These are phyloP conservation scores for Umbelopsis vinacea DNA, from an alignment of 192 early-diverging fungal species.

Conservation along the genomic window DNA sequence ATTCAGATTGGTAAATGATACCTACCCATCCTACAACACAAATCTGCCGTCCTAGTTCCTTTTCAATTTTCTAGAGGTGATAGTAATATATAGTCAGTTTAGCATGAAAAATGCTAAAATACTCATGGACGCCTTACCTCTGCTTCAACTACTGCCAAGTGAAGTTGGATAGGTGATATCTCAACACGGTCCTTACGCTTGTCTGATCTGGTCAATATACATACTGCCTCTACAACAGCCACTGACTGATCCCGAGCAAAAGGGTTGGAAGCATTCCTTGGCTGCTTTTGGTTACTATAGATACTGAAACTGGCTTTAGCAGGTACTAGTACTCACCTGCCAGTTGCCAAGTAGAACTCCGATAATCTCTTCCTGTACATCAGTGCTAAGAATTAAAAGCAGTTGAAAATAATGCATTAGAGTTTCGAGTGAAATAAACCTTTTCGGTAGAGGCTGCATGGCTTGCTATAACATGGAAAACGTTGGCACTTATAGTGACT, in stretches of 20 bases:
- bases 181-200: conserved; percentile 60
- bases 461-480: conserved; percentile 49
- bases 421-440: conserved; percentile 10
- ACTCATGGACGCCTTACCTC: conserved; percentile 33
- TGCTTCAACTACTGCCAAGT: conserved; percentile 51
- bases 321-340: conserved; percentile 39
- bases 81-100: background rate
- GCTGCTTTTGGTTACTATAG: background rate
- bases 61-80: conserved; percentile 37
- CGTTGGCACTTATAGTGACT: conserved; percentile 46
- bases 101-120: background rate
- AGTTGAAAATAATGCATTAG: background rate
- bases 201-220: conserved; percentile 50
- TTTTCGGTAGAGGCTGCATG: conserved; percentile 57
- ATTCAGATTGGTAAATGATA: background rate
- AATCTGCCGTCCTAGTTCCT: conserved; percentile 41
- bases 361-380: conserved; percentile 55
- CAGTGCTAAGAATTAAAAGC: background rate
- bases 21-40: conserved; percentile 58
- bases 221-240: conserved; percentile 49
- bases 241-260: conserved; percentile 31
- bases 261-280: conserved; percentile 22
- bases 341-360: conserved; percentile 60
- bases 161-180: conserved; percentile 54
- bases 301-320: conserved; percentile 21